Conservation (phyloP, 148 eudicot species). For the Rhododendron ferrugineum region DNA sequence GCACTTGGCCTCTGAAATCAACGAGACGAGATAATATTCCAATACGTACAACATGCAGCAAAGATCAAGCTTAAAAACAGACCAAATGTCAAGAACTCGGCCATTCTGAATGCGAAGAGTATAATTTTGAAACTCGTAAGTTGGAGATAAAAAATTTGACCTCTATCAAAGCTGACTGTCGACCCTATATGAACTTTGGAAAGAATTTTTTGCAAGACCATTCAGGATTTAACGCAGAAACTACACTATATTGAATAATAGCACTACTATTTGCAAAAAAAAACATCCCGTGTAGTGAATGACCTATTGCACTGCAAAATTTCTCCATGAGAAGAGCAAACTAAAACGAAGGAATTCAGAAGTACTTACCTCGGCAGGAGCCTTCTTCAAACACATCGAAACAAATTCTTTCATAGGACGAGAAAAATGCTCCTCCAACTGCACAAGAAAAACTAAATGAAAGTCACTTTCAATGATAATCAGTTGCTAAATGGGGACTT, state of each 20-base stretch:
- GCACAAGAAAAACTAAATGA: slow-evolving; percentile 29
- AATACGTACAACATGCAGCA: background rate
- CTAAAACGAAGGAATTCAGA: background rate
- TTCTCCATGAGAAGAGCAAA: background rate
- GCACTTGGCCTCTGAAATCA: slow-evolving; percentile 88
- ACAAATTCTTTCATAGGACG: slow-evolving; percentile 94
- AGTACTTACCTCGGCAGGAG: slow-evolving; percentile 70
- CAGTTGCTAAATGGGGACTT: background rate
- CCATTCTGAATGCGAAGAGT: background rate
- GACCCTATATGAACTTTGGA: background rate
- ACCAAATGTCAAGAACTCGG: background rate
- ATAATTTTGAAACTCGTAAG: background rate
- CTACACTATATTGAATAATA: background rate
- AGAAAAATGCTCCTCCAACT: slow-evolving; percentile 96
- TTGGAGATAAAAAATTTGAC: background rate
- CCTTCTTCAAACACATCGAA: slow-evolving; percentile 74
- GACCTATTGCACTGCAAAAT: background rate
- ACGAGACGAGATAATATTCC: background rate
- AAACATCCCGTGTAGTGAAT: background rate
- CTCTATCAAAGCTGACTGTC: background rate
- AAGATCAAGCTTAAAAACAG: slow-evolving; percentile 3
- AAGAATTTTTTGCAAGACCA: background rate
- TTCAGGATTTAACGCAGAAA: background rate
- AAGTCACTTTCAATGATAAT: slow-evolving; percentile 1
- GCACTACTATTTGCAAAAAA: background rate